Percentiles rank a stretch among this genome's conserved stretches.
Conservation (phyloP, 371 early-diverging fungal species). For the Circinella minor region DNA sequence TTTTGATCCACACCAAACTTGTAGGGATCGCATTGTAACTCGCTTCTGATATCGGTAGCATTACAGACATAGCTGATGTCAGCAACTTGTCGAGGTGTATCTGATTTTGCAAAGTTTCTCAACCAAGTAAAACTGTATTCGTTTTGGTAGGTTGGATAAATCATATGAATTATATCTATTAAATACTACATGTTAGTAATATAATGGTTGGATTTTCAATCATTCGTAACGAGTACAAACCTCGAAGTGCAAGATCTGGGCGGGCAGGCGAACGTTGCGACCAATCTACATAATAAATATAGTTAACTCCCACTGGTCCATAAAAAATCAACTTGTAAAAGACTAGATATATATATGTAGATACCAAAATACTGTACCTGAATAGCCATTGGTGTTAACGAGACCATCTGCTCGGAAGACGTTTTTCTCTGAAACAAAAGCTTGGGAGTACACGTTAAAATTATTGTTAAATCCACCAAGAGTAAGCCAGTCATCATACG, state of each 20-base stretch:
- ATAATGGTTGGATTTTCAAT: no score
- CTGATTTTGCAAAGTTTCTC: constrained; percentile 41
- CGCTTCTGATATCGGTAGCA: constrained; percentile 6
- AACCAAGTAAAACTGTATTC: constrained; percentile 42
- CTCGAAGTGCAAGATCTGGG: constrained; percentile 42
- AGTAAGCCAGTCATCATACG: constrained; percentile 20
- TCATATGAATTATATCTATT: constrained; percentile 46
- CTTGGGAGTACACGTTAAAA: constrained; percentile 14
- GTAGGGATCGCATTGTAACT: constrained; percentile 15
- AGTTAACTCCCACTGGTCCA: no score
- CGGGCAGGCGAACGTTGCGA: constrained; percentile 39
- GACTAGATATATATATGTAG: neutral
- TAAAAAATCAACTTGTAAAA: no score
- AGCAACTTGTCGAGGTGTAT: constrained; percentile 15
- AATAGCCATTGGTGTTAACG: constrained; percentile 24
- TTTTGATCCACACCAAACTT: constrained; percentile 12
- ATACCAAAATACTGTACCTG: constrained; percentile 19
- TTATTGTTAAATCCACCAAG: constrained; percentile 20
- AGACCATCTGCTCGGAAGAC: constrained; percentile 31
- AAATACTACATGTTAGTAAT: constrained; percentile 1
- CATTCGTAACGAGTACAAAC: neutral
- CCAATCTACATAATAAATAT: constrained; percentile 28
- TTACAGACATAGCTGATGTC: constrained; percentile 18
- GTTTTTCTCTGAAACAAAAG: constrained; percentile 20
- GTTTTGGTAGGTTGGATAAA: constrained; percentile 43